phyloP scores from a whole-genome alignment of 2,329 filamentous ascomycete species.

The Ceratocystis eucalypticola region DNA sequence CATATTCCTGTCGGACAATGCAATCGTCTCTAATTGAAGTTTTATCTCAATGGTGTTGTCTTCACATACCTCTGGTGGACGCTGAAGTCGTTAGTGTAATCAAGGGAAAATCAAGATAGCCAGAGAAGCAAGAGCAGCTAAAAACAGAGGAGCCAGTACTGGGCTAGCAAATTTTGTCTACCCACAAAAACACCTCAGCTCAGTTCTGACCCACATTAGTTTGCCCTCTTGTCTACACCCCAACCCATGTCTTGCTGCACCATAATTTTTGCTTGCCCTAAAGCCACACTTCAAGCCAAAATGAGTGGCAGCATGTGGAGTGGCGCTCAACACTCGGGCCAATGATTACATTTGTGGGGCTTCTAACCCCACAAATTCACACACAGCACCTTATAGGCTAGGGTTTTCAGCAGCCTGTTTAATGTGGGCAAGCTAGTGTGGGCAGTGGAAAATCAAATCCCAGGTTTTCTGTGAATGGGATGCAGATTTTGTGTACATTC shows the following conservation, averaged over 20 bases:
- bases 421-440: constrained; percentile 32
- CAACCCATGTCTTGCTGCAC: constrained; percentile 3
- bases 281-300: constrained; percentile 12
- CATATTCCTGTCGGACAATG: constrained; percentile 16
- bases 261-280: constrained; percentile 13
- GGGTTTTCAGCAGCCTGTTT: constrained; percentile 29
- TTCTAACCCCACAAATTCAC: constrained; percentile 33
- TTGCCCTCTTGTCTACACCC: constrained; percentile 25
- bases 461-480: constrained; percentile 18
- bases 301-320: neutral
- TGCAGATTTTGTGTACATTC: constrained; percentile 14
- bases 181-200: constrained; percentile 13
- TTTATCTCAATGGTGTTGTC: neutral
- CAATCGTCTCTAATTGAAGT: constrained; percentile 15
- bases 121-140: constrained; percentile 16
- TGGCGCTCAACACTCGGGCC: neutral
- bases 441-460: constrained; percentile 19
- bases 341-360: constrained; percentile 21
- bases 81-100: constrained; percentile 15
- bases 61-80: constrained; percentile 19
- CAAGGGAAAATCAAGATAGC: constrained; percentile 12
- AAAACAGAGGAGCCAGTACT: neutral
- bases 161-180: constrained; percentile 13
- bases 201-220: constrained; percentile 21
- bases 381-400: constrained; percentile 24